A percentile compares a stretch with the other conserved stretches of the same genome.
Conservation (phyloP, 495 filamentous ascomycete species). For the Letharia columbiana region DNA sequence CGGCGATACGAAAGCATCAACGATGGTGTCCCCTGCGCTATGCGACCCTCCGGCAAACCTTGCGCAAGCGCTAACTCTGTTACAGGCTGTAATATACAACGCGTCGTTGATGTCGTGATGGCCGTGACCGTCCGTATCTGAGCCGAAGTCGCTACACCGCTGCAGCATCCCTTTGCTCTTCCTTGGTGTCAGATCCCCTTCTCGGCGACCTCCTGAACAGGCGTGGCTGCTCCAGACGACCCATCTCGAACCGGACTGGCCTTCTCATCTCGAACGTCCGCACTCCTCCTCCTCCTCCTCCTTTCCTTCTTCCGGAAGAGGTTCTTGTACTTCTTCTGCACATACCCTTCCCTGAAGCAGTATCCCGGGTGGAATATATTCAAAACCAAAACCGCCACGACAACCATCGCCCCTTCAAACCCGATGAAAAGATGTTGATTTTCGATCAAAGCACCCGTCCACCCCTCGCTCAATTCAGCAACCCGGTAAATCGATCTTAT, state of each 20-base stretch:
- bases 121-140: not conserved
- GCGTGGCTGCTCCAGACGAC: not conserved
- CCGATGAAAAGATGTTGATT: slow-evolving; percentile 31
- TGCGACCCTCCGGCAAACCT: not conserved
- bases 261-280: not conserved
- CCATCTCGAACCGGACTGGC: not conserved
- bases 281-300: not conserved
- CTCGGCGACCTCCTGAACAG: not conserved
- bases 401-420: slow-evolving; percentile 32
- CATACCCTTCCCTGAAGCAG: slow-evolving; percentile 4
- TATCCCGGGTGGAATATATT: slow-evolving; percentile 27
- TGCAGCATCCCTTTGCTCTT: not conserved
- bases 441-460: slow-evolving; percentile 29
- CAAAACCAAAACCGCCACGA: slow-evolving; percentile 25
- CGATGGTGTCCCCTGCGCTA: not conserved
- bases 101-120: not conserved
- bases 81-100: not conserved
- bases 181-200: not conserved
- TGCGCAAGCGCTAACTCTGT: not conserved
- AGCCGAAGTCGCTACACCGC: not conserved
- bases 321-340: not conserved
- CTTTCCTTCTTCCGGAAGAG: not conserved
- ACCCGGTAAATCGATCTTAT: slow-evolving; percentile 31
- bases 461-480: slow-evolving; percentile 33
- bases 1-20: not conserved